phyloP scores from a whole-genome alignment of 2,329 filamentous ascomycete genomes.

The Boeremia lycopersici region DNA sequence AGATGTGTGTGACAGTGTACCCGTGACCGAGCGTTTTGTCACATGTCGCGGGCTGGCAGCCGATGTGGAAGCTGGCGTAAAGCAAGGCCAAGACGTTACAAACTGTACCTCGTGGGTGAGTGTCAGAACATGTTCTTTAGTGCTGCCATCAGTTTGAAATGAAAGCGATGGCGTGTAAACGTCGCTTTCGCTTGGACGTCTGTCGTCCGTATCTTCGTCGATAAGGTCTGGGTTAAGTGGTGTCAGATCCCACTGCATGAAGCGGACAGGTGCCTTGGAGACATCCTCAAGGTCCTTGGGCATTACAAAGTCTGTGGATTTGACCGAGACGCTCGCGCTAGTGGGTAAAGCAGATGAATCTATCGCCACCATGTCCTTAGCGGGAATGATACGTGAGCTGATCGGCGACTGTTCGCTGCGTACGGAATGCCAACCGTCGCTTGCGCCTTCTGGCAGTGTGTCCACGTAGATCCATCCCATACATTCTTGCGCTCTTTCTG shows the following conservation, averaged over 20 bases:
- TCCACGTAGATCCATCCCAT: conserved; percentile 61
- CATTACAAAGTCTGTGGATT: conserved; percentile 46
- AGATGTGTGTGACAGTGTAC: conserved; percentile 36
- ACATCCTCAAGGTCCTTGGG: conserved; percentile 40
- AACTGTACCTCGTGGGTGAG: conserved; percentile 60
- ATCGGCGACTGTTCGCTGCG: conserved; percentile 40
- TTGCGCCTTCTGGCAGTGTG: conserved; percentile 48
- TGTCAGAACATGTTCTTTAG: conserved; percentile 32
- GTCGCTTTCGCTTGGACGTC: conserved; percentile 25
- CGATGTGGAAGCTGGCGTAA: conserved; percentile 45
- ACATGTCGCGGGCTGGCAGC: conserved; percentile 29
- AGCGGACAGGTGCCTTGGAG: conserved; percentile 25
- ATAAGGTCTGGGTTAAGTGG: conserved; percentile 29
- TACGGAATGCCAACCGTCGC: conserved; percentile 59
- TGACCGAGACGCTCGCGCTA: conserved; percentile 21
- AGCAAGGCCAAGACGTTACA: conserved; percentile 61
- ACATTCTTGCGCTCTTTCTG: conserved; percentile 54
- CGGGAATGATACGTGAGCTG: conserved; percentile 48
- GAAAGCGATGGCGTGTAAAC: conserved; percentile 40
- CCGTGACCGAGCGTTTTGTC: conserved; percentile 31
- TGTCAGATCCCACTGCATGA: conserved; percentile 38
- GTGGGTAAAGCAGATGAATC: conserved; percentile 47
- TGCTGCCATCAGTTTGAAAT: conserved; percentile 35
- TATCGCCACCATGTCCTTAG: conserved; percentile 36
- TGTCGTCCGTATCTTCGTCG: conserved; percentile 28